These are phyloP conservation scores for Scenedesmus sp. DNA, from an alignment of 163 green algal genomes.

Conservation along the genomic window DNA sequence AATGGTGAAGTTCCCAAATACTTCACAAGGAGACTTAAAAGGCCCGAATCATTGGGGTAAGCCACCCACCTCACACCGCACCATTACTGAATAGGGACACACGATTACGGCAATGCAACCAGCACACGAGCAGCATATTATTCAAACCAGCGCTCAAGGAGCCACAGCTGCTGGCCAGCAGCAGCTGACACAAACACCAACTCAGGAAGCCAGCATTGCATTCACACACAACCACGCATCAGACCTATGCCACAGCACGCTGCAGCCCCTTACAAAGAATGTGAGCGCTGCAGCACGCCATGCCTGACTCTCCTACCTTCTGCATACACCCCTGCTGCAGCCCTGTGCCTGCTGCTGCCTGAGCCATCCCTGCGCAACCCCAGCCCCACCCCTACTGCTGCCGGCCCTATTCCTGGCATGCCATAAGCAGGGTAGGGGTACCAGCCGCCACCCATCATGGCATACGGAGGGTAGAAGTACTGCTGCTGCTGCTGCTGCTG, in stretches of 20 bases:
- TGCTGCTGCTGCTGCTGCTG: constrained; percentile 6
- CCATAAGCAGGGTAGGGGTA: not conserved
- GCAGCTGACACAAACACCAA: no score
- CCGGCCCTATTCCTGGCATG: not conserved
- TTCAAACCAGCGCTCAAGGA: no score
- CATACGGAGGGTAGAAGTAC: not conserved
- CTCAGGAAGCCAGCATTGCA: no score
- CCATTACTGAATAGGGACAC: no score
- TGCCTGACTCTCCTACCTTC: not conserved
- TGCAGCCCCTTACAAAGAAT: not conserved
- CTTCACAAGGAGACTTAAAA: no score
- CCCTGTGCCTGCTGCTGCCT: not conserved
- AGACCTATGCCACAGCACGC: not conserved
- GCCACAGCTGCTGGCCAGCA: no score
- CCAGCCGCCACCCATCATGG: not conserved
- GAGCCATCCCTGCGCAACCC: not conserved
- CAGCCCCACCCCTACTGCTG: not conserved
- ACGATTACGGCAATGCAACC: no score
- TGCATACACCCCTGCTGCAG: not conserved
- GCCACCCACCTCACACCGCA: no score
- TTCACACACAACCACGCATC: not conserved
- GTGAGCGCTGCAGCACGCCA: not conserved
- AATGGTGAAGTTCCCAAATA: no score
- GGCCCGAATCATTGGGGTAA: no score
- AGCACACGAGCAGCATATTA: no score